Conservation (phyloP, 805 yeast species). For the Yarrowia sp. region DNA sequence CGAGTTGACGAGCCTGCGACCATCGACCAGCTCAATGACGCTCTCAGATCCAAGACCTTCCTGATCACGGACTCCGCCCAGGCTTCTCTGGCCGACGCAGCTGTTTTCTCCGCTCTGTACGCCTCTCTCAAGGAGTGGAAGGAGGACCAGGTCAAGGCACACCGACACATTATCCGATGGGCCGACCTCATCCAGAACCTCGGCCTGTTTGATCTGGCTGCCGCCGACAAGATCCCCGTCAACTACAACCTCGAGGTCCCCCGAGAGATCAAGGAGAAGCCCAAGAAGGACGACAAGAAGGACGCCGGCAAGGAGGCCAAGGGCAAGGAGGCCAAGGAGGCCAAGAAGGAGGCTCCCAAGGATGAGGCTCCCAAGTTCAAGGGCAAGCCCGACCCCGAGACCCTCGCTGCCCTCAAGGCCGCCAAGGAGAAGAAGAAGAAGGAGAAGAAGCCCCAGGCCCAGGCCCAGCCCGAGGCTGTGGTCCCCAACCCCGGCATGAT, state of each 20-base stretch:
- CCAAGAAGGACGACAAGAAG: constrained; percentile 42
- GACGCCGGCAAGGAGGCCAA: constrained; percentile 31
- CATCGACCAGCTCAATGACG: constrained; percentile 59
- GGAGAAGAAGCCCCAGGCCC: constrained; percentile 53
- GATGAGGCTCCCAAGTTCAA: constrained; percentile 28
- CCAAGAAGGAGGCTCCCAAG: constrained; percentile 40
- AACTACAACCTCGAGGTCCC: constrained; percentile 65
- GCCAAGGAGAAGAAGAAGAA: constrained; percentile 38
- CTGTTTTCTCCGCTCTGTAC: constrained; percentile 62
- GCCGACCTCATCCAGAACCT: constrained; percentile 78
- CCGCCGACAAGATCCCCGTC: constrained; percentile 52
- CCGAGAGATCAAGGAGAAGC: constrained; percentile 60
- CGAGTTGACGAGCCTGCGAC: constrained; percentile 52
- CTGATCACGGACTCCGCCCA: constrained; percentile 55
- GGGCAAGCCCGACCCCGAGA: constrained; percentile 54
- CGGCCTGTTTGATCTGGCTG: constrained; percentile 46
- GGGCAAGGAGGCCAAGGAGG: constrained; percentile 26
- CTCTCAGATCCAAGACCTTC: constrained; percentile 67
- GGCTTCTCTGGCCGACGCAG: constrained; percentile 69
- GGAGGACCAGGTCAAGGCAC: constrained; percentile 54
- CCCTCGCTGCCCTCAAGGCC: constrained; percentile 35
- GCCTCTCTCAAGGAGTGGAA: constrained; percentile 60
- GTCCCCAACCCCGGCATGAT: constrained; percentile 80
- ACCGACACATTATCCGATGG: constrained; percentile 93
- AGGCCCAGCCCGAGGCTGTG: constrained; percentile 49